phyloP scores from a whole-genome alignment of 2,329 filamentous ascomycete genomes.

The Xylaria sp. region DNA sequence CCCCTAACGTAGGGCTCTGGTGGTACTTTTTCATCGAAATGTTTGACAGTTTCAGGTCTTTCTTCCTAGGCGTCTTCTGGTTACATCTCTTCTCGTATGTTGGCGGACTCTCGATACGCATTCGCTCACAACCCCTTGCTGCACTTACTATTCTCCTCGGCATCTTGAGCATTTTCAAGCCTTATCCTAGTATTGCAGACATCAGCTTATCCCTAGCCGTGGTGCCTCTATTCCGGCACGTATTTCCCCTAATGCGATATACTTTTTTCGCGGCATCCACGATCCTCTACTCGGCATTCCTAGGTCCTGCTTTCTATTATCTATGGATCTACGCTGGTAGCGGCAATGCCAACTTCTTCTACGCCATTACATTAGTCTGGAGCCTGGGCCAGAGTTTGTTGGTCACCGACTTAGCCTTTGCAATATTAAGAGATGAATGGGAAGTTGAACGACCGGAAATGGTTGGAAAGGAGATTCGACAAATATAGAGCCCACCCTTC shows the following conservation, averaged over 20 bases:
- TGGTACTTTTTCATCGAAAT: constrained; percentile 99
- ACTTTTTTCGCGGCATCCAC: constrained; percentile 86
- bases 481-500: constrained; percentile 68
- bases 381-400: constrained; percentile 88
- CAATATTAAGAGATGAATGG: constrained; percentile 90
- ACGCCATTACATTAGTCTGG: constrained; percentile 99
- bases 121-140: constrained; percentile 87
- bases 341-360: constrained; percentile 99
- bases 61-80: constrained; percentile 99
- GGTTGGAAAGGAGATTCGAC: constrained; percentile 85
- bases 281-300: constrained; percentile 85
- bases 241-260: constrained; percentile 94
- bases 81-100: constrained; percentile 92
- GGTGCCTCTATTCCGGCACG: constrained; percentile 86
- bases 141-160: constrained; percentile 86
- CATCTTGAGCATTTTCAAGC: constrained; percentile 94
- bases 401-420: constrained; percentile 88
- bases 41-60: constrained; percentile 96
- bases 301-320: constrained; percentile 95
- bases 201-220: constrained; percentile 85
- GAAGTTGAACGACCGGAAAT: constrained; percentile 91
- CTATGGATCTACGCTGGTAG: constrained; percentile 98
- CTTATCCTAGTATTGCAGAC: constrained; percentile 93
- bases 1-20: constrained; percentile 95
- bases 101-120: constrained; percentile 81